Conservation (phyloP, 768 basidiomycete genomes). For the Daedalea quercina region DNA sequence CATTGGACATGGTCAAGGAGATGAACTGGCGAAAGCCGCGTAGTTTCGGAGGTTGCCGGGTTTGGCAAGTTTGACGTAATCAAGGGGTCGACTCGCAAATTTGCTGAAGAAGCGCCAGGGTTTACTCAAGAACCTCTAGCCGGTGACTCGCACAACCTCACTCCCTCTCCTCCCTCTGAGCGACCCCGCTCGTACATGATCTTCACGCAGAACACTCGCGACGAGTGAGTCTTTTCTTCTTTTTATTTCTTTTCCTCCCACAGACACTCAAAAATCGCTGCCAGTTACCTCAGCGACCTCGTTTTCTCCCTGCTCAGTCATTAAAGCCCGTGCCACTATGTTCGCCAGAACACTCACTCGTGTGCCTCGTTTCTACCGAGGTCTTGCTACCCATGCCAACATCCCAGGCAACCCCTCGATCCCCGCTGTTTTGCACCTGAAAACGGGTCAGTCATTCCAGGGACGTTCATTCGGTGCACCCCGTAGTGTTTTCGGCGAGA, state of each 20-base stretch:
- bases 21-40: no score
- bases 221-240: slow-evolving; percentile 56
- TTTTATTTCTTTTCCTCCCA: background rate
- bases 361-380: slow-evolving; percentile 44
- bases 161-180: slow-evolving; percentile 11
- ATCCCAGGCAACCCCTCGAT: slow-evolving; percentile 22
- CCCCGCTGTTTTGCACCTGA: slow-evolving; percentile 87
- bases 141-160: no score
- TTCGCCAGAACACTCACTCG: slow-evolving; percentile 47
- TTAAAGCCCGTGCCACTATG: slow-evolving; percentile 40
- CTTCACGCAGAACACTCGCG: slow-evolving; percentile 82
- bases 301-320: slow-evolving; percentile 66
- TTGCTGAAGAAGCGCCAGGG: no score
- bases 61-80: no score
- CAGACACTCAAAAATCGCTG: slow-evolving; percentile 21
- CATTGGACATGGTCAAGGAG: no score
- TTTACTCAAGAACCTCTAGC: no score
- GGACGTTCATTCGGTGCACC: slow-evolving; percentile 89
- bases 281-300: slow-evolving; percentile 85
- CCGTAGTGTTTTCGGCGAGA: slow-evolving; percentile 88
- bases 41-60: no score
- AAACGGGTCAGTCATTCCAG: slow-evolving; percentile 87
- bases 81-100: no score
- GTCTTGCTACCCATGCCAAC: slow-evolving; percentile 62
- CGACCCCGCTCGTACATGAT: slow-evolving; percentile 51